Evolutionary conservation across 2,329 filamentous ascomycete species (phyloP).

Genomic region (Chrysoporthe puriensis): DNA sequence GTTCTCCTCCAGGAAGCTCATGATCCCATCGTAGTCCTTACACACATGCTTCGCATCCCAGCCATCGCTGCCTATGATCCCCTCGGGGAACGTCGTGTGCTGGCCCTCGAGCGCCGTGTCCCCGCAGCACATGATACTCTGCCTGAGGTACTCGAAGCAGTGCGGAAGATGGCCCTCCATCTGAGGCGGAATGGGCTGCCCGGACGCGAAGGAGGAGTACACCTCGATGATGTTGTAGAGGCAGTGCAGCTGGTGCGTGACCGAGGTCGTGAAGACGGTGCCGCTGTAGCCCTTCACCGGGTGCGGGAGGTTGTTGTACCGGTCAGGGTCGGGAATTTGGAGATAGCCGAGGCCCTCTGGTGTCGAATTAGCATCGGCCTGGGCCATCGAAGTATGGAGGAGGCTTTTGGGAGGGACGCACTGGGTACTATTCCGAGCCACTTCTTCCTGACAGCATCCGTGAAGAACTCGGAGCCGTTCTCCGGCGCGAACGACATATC

Average conservation of each 20-base stretch:
- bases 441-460: constrained; percentile 36
- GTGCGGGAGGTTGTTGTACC: constrained; percentile 43
- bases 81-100: constrained; percentile 44
- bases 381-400: neutral
- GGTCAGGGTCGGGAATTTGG: constrained; percentile 39
- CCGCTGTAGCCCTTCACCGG: constrained; percentile 38
- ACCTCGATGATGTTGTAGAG: constrained; percentile 44
- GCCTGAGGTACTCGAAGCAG: constrained; percentile 44
- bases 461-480: constrained; percentile 46
- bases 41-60: constrained; percentile 50
- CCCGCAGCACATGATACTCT: constrained; percentile 40
- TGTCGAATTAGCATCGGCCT: neutral
- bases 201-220: constrained; percentile 39
- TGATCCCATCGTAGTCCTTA: constrained; percentile 43
- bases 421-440: constrained; percentile 47
- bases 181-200: constrained; percentile 37
- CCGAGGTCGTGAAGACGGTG: constrained; percentile 45
- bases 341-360: constrained; percentile 46
- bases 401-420: constrained; percentile 29
- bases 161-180: constrained; percentile 44
- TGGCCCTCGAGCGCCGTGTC: constrained; percentile 43
- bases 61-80: constrained; percentile 44
- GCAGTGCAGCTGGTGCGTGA: constrained; percentile 51
- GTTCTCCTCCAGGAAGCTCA: constrained; percentile 40
- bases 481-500: constrained; percentile 43